These are phyloP conservation scores for Vachellia pachyceras DNA, from an alignment of 306 rosid species.

Conservation along the genomic window DNA sequence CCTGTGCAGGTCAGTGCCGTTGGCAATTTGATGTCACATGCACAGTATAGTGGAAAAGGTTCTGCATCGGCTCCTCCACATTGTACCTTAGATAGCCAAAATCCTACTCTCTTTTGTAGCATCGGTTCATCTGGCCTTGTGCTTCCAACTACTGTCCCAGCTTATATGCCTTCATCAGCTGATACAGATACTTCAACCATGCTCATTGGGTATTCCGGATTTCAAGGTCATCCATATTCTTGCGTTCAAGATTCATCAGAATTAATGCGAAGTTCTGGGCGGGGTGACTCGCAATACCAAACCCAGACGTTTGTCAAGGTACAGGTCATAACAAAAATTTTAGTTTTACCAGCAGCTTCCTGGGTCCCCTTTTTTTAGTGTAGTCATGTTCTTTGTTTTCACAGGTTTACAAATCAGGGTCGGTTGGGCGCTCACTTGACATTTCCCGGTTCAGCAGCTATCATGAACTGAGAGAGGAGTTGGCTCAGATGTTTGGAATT, in stretches of 20 bases:
- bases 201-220: constrained; percentile 72
- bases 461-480: constrained; percentile 88
- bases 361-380: not conserved
- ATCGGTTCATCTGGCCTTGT: constrained; percentile 89
- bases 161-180: constrained; percentile 55
- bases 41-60: constrained; percentile 66
- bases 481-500: constrained; percentile 88
- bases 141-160: constrained; percentile 69
- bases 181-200: constrained; percentile 63
- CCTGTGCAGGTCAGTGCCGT: constrained; percentile 60
- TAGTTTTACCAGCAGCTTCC: constrained; percentile 23
- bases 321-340: not conserved
- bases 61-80: constrained; percentile 53
- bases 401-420: constrained; percentile 86
- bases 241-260: constrained; percentile 73
- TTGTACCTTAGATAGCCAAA: constrained; percentile 61
- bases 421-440: constrained; percentile 91
- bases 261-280: constrained; percentile 71
- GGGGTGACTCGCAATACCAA: constrained; percentile 64
- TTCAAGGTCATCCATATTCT: constrained; percentile 63
- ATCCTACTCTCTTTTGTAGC: constrained; percentile 73
- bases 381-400: constrained; percentile 40
- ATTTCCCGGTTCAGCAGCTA: constrained; percentile 94
- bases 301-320: constrained; percentile 83
- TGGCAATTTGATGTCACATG: constrained; percentile 60